Conservation (phyloP, 2,329 filamentous ascomycete genomes). For the Cryphonectria carpinicola region DNA sequence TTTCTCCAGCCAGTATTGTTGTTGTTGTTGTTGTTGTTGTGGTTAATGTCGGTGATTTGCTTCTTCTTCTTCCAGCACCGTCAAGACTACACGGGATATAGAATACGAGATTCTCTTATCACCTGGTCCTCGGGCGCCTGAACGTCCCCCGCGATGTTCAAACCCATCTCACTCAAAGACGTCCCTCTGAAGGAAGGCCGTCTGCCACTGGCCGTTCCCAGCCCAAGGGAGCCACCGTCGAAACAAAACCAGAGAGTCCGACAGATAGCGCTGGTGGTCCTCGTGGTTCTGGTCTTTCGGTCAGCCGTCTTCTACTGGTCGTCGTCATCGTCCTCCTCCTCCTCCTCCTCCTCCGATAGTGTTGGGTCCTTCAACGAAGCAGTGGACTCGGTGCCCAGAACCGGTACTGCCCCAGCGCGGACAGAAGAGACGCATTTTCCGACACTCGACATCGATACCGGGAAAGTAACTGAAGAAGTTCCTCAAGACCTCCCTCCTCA, state of each 20-base stretch:
- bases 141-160: constrained; percentile 6
- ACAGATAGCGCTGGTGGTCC: constrained; percentile 4
- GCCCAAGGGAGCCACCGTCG: constrained; percentile 3
- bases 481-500: neutral
- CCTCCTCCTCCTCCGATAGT: neutral
- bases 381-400: neutral
- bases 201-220: constrained; percentile 5
- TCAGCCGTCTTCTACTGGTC: neutral
- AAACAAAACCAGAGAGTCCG: neutral
- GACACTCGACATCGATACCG: neutral
- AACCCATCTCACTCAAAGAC: constrained; percentile 1
- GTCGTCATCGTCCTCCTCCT: neutral
- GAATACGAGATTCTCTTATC: neutral
- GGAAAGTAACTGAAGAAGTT: neutral
- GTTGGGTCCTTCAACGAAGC: neutral
- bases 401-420: neutral
- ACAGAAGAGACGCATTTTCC: constrained; percentile 4
- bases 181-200: constrained; percentile 11
- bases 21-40: no score
- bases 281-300: neutral
- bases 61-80: neutral
- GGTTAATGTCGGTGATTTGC: neutral
- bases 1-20: neutral
- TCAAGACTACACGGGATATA: neutral
- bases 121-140: neutral